phyloP scores from a whole-genome alignment of 352 stramenopile genomes.

The Blastocystis sp. region DNA sequence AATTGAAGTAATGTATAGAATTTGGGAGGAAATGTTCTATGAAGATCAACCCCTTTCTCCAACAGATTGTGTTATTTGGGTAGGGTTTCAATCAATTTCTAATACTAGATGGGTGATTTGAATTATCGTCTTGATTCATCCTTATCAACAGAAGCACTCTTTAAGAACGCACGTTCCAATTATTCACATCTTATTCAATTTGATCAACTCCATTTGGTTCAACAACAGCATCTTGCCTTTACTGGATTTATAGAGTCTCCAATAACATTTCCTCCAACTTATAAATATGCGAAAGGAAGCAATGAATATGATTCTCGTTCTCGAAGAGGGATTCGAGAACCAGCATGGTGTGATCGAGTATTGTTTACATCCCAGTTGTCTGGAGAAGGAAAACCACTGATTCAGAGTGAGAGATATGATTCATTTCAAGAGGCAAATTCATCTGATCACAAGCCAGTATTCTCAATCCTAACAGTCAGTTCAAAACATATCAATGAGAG shows the following conservation, averaged over 20 bases:
- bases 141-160: neutral
- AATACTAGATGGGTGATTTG: conserved; percentile 23
- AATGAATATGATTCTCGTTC: neutral
- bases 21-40: neutral
- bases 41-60: neutral
- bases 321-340: neutral
- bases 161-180: neutral
- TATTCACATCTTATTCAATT: neutral
- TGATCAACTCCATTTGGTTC: neutral
- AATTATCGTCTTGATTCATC: conserved; percentile 18
- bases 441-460: conserved; percentile 42
- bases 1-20: neutral
- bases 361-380: neutral
- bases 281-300: conserved; percentile 18
- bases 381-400: neutral
- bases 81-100: neutral
- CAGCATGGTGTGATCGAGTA: conserved; percentile 56
- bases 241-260: neutral
- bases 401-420: neutral
- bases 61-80: neutral
- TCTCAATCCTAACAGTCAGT: neutral
- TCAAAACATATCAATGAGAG: neutral
- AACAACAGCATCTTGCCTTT: neutral
- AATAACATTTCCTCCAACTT: conserved; percentile 29
- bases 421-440: neutral